Evolutionary conservation across 805 yeast species (phyloP), one percentile per base, ranked within the genome.

Genomic region (Hanseniaspora hatyaiensis): DNA sequence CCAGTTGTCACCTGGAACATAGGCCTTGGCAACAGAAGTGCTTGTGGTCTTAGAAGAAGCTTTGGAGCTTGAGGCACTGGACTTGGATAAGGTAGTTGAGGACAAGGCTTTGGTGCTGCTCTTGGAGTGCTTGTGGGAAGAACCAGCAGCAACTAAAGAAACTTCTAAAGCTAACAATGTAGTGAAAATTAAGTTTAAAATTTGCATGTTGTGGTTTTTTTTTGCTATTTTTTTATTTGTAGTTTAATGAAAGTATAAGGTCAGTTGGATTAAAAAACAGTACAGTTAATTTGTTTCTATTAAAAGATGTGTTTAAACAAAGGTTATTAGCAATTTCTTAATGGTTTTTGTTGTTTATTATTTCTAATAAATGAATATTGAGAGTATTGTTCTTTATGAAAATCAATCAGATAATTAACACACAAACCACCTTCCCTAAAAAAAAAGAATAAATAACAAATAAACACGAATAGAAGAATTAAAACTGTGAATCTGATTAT

Each of bases 1-100:
- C 51, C 51, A 48, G 12, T 34, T 19, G n/a, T 74, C 75, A 50
- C 77, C 66, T 50, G 82, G 80, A 51, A 73, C 72, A 58, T 73
- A 74, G 45, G 82, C 81, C 30, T 77, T 78, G 47, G 58, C 55
- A 20, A 70, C 52, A 24, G 52, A n/a, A n/a, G 56, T 8, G 29
- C 42, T 54, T 59, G 31, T 47, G 52, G 48, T 62, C 54, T 42
- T 56, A 54, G 54, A 67, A 38, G 32, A 26, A 18, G 23, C 11
- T 8, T 12, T 2, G 6, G 24, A 5, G 34, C 18, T 13, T 12
- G n/a, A n/a, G n/a, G n/a, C n/a, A n/a, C n/a, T n/a, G n/a, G n/a
- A n/a, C n/a, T 12, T 31, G 34, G 34, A 31, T 12, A 15, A 31
- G 18, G 33, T 36, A 8, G 29, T 19, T 18, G 34, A 8, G 20